Evolutionary conservation across 345 rosid genomes (phyloP).

Genomic region (Aquilaria malaccensis): DNA sequence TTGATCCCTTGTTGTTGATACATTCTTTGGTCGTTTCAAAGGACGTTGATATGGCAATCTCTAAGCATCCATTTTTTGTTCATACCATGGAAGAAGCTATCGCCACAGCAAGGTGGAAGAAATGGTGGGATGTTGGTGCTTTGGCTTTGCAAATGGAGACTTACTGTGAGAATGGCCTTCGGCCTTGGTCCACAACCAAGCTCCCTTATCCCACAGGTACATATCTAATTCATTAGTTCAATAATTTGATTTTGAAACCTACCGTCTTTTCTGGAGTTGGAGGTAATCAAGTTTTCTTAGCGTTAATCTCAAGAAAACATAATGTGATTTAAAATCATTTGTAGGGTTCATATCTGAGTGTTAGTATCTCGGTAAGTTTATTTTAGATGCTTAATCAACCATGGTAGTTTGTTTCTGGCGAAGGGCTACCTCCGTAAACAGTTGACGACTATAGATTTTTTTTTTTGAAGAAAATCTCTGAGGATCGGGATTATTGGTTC

Average conservation of each 20-base stretch:
- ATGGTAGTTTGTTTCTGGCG: too few species aligned
- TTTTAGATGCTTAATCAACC: too few species aligned
- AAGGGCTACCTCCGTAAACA: too few species aligned
- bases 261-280: too few species aligned
- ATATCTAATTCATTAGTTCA: background rate
- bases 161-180: constrained; percentile 74
- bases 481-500: too few species aligned
- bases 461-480: too few species aligned
- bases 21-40: constrained; percentile 55
- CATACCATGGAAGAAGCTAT: constrained; percentile 93
- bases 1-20: constrained; percentile 70
- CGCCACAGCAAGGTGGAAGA: constrained; percentile 96
- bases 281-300: too few species aligned
- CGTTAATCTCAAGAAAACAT: too few species aligned
- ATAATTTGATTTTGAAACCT: background rate
- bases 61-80: constrained; percentile 59
- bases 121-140: constrained; percentile 61
- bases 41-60: constrained; percentile 63
- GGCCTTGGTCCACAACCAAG: constrained; percentile 67
- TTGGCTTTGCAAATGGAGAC: constrained; percentile 80
- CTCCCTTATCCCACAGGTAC: constrained; percentile 81
- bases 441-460: too few species aligned
- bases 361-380: too few species aligned
- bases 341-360: too few species aligned
- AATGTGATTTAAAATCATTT: too few species aligned